A percentile compares a stretch with the other conserved stretches of the same genome.
Conservation (phyloP, 768 basidiomycete species). For the Hypsizygus marmoreus region DNA sequence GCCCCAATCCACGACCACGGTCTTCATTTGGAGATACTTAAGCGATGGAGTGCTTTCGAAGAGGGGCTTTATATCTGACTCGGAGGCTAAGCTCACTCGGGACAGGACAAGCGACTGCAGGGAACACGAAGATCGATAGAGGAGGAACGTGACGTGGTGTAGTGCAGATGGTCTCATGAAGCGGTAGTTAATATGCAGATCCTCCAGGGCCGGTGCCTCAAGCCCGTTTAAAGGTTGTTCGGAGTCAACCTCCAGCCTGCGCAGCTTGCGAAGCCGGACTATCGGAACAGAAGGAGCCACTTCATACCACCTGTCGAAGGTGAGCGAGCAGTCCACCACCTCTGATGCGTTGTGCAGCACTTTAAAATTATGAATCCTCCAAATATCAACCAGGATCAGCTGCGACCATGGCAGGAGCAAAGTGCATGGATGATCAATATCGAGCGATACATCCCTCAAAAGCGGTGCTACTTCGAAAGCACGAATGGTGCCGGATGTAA, state of each 20-base stretch:
- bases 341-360: not conserved
- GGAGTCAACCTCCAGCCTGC: not conserved
- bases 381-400: not conserved
- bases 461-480: not conserved
- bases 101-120: not conserved
- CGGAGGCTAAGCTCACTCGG: not conserved
- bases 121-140: not conserved
- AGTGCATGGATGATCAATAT: not conserved
- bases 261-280: not conserved
- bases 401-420: conserved; percentile 1
- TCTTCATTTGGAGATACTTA: not conserved
- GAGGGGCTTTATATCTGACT: not conserved
- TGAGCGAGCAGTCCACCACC: not conserved
- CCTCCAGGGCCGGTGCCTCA: not conserved
- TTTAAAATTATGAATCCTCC: not conserved
- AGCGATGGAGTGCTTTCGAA: not conserved
- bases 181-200: not conserved
- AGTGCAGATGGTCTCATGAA: not conserved
- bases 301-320: too few relatives aligned
- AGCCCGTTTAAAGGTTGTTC: not conserved
- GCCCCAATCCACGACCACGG: too few relatives aligned
- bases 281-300: not conserved
- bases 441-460: not conserved
- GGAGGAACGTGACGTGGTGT: not conserved
- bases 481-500: not conserved